phyloP scores from a whole-genome alignment of 768 basidiomycete genomes.

The Coprinellus aureogranulatus region DNA sequence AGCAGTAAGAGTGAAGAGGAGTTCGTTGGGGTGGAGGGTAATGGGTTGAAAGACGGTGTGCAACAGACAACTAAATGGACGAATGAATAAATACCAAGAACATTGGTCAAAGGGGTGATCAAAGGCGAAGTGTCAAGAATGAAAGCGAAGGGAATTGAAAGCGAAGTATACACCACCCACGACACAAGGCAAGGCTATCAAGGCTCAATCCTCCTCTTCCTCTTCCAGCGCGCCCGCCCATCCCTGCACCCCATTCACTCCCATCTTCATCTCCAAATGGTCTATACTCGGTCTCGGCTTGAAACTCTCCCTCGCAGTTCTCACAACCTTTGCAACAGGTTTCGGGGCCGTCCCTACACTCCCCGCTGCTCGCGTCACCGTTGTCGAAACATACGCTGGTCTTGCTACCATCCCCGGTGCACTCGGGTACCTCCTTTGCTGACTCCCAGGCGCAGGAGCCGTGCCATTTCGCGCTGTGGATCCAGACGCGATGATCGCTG shows the following conservation, averaged over 20 bases:
- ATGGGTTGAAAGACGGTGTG: too few species aligned
- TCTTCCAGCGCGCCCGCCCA: slow-evolving; percentile 39
- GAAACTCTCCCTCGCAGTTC: slow-evolving; percentile 71
- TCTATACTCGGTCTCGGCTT: slow-evolving; percentile 78
- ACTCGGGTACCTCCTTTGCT: slow-evolving; percentile 17
- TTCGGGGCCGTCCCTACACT: slow-evolving; percentile 22
- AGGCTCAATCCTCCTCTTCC: slow-evolving; percentile 47
- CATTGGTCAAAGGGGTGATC: too few species aligned
- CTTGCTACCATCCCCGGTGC: slow-evolving; percentile 19
- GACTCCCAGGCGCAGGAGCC: not conserved
- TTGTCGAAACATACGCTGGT: slow-evolving; percentile 10
- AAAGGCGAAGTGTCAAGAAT: too few species aligned
- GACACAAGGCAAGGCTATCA: too few species aligned
- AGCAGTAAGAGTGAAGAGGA: too few species aligned
- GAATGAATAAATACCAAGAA: too few species aligned
- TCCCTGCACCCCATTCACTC: slow-evolving; percentile 27
- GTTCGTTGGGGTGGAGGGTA: too few species aligned
- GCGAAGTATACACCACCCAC: too few species aligned
- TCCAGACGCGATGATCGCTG: not conserved
- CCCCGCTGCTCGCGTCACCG: not conserved
- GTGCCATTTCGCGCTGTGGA: not conserved
- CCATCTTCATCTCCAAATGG: slow-evolving; percentile 27
- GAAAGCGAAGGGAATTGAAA: too few species aligned
- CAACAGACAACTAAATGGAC: too few species aligned
- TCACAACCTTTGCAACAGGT: slow-evolving; percentile 35